Evolutionary conservation across 2,329 filamentous ascomycete species (phyloP).

Genomic region (Waltergamsia citrina): DNA sequence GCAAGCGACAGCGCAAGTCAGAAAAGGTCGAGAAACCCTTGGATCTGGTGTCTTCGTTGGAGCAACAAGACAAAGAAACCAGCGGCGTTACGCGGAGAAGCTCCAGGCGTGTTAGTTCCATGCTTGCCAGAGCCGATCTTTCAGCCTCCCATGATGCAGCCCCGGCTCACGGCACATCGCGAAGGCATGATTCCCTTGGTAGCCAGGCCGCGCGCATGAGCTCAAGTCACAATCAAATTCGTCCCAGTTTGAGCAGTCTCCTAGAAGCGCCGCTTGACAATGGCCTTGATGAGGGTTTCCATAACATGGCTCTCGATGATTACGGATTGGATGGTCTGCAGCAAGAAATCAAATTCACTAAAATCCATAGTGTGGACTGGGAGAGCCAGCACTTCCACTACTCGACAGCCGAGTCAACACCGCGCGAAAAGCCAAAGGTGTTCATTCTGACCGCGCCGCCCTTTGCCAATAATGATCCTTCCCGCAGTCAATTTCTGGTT

Average conservation of each 20-base stretch:
- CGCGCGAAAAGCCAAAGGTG: slow-evolving; percentile 47
- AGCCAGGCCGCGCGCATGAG: slow-evolving; percentile 28
- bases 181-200: slow-evolving; percentile 63
- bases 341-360: slow-evolving; percentile 63
- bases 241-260: slow-evolving; percentile 48
- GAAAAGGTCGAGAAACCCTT: slow-evolving; percentile 40
- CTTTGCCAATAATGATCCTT: slow-evolving; percentile 41
- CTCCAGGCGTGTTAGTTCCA: slow-evolving; percentile 78
- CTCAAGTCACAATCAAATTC: slow-evolving; percentile 32
- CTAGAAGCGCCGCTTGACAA: slow-evolving; percentile 61
- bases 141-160: slow-evolving; percentile 68
- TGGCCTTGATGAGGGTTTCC: slow-evolving; percentile 61
- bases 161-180: slow-evolving; percentile 30
- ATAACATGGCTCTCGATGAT: slow-evolving; percentile 64
- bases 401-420: slow-evolving; percentile 43
- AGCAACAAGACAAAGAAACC: slow-evolving; percentile 51
- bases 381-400: slow-evolving; percentile 53
- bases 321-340: slow-evolving; percentile 62
- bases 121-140: slow-evolving; percentile 78
- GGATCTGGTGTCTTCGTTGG: slow-evolving; percentile 62
- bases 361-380: slow-evolving; percentile 58
- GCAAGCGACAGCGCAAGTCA: slow-evolving; percentile 43
- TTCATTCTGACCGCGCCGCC: slow-evolving; percentile 57
- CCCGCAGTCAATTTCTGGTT: slow-evolving; percentile 48
- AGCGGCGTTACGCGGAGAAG: slow-evolving; percentile 45